Evolutionary conservation across 176 grass and related monocot genomes (phyloP).

Genomic region (Neostapfia colusana): DNA sequence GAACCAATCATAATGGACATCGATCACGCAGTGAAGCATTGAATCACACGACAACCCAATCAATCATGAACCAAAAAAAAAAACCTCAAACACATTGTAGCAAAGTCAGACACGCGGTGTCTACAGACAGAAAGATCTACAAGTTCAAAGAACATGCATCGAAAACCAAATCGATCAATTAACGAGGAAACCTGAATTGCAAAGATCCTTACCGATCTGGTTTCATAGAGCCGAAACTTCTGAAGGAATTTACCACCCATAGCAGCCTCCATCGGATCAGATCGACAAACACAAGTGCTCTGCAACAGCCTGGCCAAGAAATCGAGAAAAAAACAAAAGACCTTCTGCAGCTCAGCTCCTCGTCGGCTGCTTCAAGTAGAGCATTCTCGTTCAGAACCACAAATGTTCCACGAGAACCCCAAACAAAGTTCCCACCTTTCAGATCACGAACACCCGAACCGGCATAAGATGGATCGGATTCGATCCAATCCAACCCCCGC

Average conservation of each 20-base stretch:
- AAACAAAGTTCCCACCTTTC: constrained; percentile 14
- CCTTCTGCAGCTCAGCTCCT: constrained; percentile 29
- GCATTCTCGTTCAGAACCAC: constrained; percentile 31
- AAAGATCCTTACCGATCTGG: constrained; percentile 71
- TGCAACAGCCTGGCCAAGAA: constrained; percentile 16
- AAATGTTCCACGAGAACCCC: constrained; percentile 25
- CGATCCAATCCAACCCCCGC: constrained; percentile 26
- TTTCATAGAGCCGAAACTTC: constrained; percentile 96
- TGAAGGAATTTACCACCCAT: constrained; percentile 59
- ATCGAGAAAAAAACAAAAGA: background rate
- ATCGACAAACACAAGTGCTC: constrained; percentile 18
- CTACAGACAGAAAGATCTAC: constrained; percentile 29
- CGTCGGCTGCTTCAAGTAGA: constrained; percentile 56
- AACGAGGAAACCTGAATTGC: background rate
- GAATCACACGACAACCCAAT: constrained; percentile 34
- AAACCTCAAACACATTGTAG: background rate
- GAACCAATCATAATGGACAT: constrained; percentile 33
- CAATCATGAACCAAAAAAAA: background rate
- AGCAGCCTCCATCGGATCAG: constrained; percentile 59
- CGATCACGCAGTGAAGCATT: constrained; percentile 18
- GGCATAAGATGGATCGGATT: constrained; percentile 29
- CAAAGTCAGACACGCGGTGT: background rate
- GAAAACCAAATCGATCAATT: background rate
- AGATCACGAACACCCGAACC: constrained; percentile 13
- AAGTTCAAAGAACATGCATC: background rate